Base-by-base conservation (phyloP, 2,329 filamentous ascomycete species). In the Rosellinia necatrix region DNA sequence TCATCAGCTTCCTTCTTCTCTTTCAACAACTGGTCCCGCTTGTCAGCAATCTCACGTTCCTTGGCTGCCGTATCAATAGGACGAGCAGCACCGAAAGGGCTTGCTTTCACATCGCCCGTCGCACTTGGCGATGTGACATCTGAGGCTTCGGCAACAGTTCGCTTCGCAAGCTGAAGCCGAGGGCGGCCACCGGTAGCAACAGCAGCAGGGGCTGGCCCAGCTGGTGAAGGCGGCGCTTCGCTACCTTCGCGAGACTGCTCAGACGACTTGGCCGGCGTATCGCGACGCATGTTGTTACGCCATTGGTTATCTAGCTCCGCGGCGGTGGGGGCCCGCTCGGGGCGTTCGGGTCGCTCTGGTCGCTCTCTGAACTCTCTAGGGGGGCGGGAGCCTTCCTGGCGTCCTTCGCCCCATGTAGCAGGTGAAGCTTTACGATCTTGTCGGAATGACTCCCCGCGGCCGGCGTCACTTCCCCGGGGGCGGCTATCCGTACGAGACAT, bases 291-390 rank as follows among this genome's bases (percentile, higher is more conserved):
- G 74, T 84, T 90, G 64, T 83, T 81, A 67, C 94, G 89, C 94
- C 94, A 99, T 75, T 96, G 87, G 76, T 87, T 96, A 72, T 97
- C 94, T 70, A 90, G 85, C 58, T 99, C 94, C 46, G 94, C 90
- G 35, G 94, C 94, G 53, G 90, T 97, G 19, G 89, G 90, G 47
- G 81, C 81, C 43, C 74, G 72, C 9, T 42, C 40, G 10, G 40
- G 40, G 19, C 43, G 43, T 21, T 47, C 43, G 6, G 42, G 17
- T 2, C 47, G 47, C 48, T 91, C 89, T 10, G 87, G 84, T 59
- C 86, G 84, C 60, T 91, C 88, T 59, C 83, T 80, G 71, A 90
- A 90, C 66, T 92, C 89, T 68, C 89, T 85, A 35, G 91, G 90
- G 59, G 90, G 90, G 60, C 90, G 84, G 21, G 91, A 91, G 25